Percentiles rank a stretch among this genome's conserved stretches.
phyloP scores from a whole-genome alignment of 345 rosid species.

The Rubroshorea leprosula region DNA sequence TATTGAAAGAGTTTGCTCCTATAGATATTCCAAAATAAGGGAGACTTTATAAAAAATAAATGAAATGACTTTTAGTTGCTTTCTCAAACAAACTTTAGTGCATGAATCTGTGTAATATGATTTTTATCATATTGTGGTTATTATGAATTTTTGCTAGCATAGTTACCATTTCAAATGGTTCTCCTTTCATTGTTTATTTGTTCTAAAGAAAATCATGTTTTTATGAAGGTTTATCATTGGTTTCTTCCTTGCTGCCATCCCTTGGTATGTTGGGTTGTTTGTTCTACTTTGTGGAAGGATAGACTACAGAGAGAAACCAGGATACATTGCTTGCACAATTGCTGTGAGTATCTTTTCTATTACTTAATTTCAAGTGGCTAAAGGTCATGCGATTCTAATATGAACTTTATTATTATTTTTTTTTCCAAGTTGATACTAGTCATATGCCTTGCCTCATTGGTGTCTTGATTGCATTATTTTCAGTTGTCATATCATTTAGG shows the following conservation, averaged over 20 bases:
- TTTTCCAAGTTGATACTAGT: background rate
- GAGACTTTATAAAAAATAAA: background rate
- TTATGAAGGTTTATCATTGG: slow-evolving; percentile 69
- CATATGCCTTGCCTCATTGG: too few species aligned
- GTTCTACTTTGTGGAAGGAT: slow-evolving; percentile 57
- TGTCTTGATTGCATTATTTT: background rate
- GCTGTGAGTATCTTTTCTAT: slow-evolving; percentile 46
- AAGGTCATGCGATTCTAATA: too few species aligned
- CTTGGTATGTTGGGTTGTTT: slow-evolving; percentile 76
- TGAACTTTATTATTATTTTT: background rate
- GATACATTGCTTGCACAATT: slow-evolving; percentile 80
- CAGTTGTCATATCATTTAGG: background rate
- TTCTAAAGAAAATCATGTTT: slow-evolving; percentile 8
- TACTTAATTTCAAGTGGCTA: slow-evolving; percentile 1
- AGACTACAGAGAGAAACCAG: slow-evolving; percentile 84
- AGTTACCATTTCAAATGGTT: background rate
- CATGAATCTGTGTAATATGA: background rate
- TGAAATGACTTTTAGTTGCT: background rate
- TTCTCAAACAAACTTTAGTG: background rate
- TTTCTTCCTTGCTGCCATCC: slow-evolving; percentile 79
- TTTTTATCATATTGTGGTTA: background rate
- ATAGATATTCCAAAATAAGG: background rate
- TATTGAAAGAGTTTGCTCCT: background rate
- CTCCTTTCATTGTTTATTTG: slow-evolving; percentile 7
- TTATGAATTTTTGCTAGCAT: background rate